Evolutionary conservation across 75 land plant genomes (phyloP).

Genomic region (Pinus tabuliformis): DNA sequence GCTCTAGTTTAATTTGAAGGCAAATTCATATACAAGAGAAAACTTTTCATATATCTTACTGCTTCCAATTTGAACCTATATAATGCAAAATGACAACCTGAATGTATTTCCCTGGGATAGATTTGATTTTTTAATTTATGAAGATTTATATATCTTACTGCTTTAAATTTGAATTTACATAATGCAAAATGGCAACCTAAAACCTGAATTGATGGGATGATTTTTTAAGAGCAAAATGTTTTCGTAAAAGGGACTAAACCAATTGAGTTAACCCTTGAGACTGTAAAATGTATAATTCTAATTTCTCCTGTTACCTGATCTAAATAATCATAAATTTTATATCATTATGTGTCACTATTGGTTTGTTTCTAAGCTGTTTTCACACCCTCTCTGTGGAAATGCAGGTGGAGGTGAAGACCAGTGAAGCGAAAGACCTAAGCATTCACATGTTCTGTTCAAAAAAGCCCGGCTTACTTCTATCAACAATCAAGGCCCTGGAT

Average conservation of each 20-base stretch:
- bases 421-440: conserved; percentile 75
- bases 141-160: too few relatives aligned
- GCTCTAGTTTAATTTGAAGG: too few relatives aligned
- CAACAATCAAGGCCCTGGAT: conserved; percentile 81
- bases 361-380: conserved; percentile 19
- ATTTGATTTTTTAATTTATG: too few relatives aligned
- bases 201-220: too few relatives aligned
- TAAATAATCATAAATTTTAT: conserved; percentile 28
- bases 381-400: not conserved
- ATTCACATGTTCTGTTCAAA: conserved; percentile 88
- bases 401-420: conserved; percentile 78
- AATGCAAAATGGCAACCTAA: too few relatives aligned
- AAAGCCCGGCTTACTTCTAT: conserved; percentile 76
- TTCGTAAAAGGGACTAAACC: too few relatives aligned
- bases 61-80: not conserved
- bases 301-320: not conserved
- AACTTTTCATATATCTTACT: too few relatives aligned
- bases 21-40: too few relatives aligned
- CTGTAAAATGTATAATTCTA: not conserved
- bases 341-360: conserved; percentile 36
- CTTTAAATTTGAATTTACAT: not conserved
- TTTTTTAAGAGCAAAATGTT: too few relatives aligned
- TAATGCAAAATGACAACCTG: not conserved
- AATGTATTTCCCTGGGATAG: too few relatives aligned
- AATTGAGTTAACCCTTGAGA: too few relatives aligned